phyloP scores from a whole-genome alignment of 2,329 filamentous ascomycete genomes.

The Sordariomycetes sp. region DNA sequence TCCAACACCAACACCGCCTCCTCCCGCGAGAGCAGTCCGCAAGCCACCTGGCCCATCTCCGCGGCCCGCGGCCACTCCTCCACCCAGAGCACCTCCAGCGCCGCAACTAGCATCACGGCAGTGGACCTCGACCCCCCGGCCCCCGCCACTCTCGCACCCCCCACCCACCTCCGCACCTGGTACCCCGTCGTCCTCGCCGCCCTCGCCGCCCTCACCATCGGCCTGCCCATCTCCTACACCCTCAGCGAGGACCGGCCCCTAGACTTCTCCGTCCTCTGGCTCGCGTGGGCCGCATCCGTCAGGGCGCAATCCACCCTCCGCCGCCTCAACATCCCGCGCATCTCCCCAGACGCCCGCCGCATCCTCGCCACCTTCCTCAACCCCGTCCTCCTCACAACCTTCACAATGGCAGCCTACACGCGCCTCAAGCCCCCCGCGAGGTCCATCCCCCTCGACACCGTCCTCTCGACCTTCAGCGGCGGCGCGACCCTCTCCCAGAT shows the following conservation, averaged over 20 bases:
- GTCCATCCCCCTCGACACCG: constrained; percentile 14
- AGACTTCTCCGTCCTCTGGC: constrained; percentile 31
- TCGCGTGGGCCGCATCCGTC: constrained; percentile 31
- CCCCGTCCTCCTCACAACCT: constrained; percentile 31
- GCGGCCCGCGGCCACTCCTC: background rate
- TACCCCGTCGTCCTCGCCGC: background rate
- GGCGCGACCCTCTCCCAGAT: constrained; percentile 20
- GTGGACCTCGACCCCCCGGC: background rate
- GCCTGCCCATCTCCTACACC: constrained; percentile 23
- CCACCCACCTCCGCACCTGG: background rate
- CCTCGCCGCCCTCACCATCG: constrained; percentile 19
- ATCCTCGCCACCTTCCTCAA: constrained; percentile 27
- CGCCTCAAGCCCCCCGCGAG: constrained; percentile 21
- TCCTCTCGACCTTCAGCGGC: constrained; percentile 17
- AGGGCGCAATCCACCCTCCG: constrained; percentile 23
- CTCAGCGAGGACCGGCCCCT: constrained; percentile 22
- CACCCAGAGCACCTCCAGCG: background rate
- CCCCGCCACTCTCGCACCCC: background rate
- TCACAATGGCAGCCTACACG: constrained; percentile 28
- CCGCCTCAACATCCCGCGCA: background rate
- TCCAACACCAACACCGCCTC: no score
- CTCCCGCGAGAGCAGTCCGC: no score
- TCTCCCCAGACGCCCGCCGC: constrained; percentile 1
- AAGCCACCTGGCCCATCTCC: background rate
- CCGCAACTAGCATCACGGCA: background rate